Evolutionary conservation across 2,329 filamentous ascomycete species (phyloP), one percentile per base, ranked within the genome.

Genomic region (Leptographium lundbergii): DNA sequence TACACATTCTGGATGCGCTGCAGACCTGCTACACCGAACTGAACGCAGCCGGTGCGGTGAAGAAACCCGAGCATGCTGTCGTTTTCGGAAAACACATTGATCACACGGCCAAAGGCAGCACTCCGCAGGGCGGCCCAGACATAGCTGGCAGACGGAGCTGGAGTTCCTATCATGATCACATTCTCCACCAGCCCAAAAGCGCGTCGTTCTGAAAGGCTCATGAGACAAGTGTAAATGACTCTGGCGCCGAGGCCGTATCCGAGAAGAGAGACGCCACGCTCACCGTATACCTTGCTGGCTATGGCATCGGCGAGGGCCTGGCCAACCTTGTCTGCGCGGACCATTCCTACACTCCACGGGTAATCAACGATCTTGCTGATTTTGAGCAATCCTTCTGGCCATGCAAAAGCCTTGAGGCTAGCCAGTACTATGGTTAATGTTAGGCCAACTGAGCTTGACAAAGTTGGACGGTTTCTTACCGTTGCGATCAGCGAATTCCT

Each of bases 41-140:
- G 86, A 56, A 92, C 81, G 65, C 86, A 90, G 58, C 87, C 89
- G 3, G 84, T 89, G 56, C 92, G 85, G 69, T 92, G 95, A 47
- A 96, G 76, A 69, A 96, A 95, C 0, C 85, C 91, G 2, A 97
- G 83, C 27, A 96, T 84, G 64, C 89, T 91, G 70, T 97, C 92
- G 54, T 89, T 88, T 57, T 87, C 84, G 0, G 89, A 95, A 69
- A 86, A 96, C 4, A 94, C 90, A 65, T 96, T 97, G 67, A 96
- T 80, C n/a, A 96, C 77, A 25, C 91, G 83, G 0, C 91, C 91
- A 48, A 84, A 80, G 4, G 95, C 89, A 2, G 92, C 88, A 60
- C 83, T 86, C 63, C 88, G 85, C 67, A 96, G 80, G 6, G 83
- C 78, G 32, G 87, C 78, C 91, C 92, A 96, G 57, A 88, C 84